Conservation (phyloP, 2,329 filamentous ascomycete genomes). For the Calonectria fujianensis region DNA sequence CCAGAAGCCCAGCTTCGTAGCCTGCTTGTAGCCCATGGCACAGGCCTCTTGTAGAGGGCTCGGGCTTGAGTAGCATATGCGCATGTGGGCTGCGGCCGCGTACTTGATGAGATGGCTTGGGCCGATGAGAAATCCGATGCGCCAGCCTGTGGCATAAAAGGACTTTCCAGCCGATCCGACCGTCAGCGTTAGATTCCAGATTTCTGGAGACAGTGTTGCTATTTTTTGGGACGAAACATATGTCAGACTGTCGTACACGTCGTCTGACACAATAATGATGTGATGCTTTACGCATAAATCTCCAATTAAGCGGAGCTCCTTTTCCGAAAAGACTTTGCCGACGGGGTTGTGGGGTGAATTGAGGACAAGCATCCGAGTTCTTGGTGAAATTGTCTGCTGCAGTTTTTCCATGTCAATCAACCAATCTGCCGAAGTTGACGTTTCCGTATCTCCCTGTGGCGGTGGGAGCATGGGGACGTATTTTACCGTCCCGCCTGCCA, state of each 20-base stretch:
- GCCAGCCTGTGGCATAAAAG: slow-evolving; percentile 97
- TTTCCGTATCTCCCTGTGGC: slow-evolving; percentile 83
- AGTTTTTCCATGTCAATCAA: slow-evolving; percentile 87
- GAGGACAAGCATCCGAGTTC: slow-evolving; percentile 95
- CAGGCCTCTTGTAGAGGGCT: slow-evolving; percentile 94
- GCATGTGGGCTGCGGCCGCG: slow-evolving; percentile 91
- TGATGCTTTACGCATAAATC: slow-evolving; percentile 92
- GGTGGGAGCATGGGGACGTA: slow-evolving; percentile 96
- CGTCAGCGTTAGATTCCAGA: slow-evolving; percentile 89
- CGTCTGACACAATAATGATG: slow-evolving; percentile 91
- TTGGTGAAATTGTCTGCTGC: slow-evolving; percentile 84
- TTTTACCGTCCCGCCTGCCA: slow-evolving; percentile 93
- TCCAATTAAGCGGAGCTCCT: slow-evolving; percentile 88
- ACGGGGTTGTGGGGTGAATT: slow-evolving; percentile 93
- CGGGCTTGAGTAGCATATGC: slow-evolving; percentile 95
- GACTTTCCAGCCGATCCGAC: slow-evolving; percentile 97
- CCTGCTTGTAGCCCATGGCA: slow-evolving; percentile 94
- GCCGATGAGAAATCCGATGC: slow-evolving; percentile 93
- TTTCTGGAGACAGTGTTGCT: slow-evolving; percentile 89
- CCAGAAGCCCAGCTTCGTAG: slow-evolving; percentile 91
- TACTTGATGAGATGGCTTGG: slow-evolving; percentile 91
- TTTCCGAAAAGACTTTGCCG: slow-evolving; percentile 90
- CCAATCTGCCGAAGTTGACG: slow-evolving; percentile 90
- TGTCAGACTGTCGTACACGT: slow-evolving; percentile 94
- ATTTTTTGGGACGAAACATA: slow-evolving; percentile 95